Evolutionary conservation across 306 rosid species (phyloP), one percentile per base, ranked within the genome.

Genomic region (Albizia julibrissin): DNA sequence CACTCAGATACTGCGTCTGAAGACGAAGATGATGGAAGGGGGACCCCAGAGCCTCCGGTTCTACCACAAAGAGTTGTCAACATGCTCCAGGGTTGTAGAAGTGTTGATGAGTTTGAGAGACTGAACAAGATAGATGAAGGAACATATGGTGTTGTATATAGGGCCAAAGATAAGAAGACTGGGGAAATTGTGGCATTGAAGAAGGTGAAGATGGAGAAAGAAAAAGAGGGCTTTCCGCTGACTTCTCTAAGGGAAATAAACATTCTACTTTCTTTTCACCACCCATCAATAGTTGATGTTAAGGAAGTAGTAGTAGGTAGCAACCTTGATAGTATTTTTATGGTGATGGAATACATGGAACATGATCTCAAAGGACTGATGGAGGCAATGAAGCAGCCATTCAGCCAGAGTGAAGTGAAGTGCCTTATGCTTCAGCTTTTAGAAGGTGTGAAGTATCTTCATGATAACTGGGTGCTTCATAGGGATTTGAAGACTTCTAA

Each of bases 301-400:
- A 96, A 96, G 82, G 99, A 96, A 92, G 99, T 96, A 75, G 99
- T 96, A 71, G 97, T 96, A 79, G 99, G 99, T 56, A 93, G 95
- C 89, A 94, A 92, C 86, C 97, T 96, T 27, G 99, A 96, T 88
- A 96, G 99, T 80, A 96, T 96, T 82, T 96, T 96, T 89, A 96
- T 96, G 99, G 99, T 90, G 81, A 96, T 96, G 99, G 99, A 96
- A 80, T 96, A 96, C 88, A 96, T 96, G 99, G 99, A 96, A 81
- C 99, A 96, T 87, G 99, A 96, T 81, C 97, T 96, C 46, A 96
- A 94, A 88, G 99, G 87, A 67, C 87, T 96, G 65, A 96, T 94
- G 99, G 99, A 96, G 88, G 85, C 99, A 79, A 96, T 93, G 92
- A 96, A 88, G 86, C 98, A 96, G 81, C 98, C 99, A 33, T 96